A percentile compares a stretch with the other conserved stretches of the same genome.
Conservation (phyloP, 2,329 filamentous ascomycete species). For the Neobulgaria alba region DNA sequence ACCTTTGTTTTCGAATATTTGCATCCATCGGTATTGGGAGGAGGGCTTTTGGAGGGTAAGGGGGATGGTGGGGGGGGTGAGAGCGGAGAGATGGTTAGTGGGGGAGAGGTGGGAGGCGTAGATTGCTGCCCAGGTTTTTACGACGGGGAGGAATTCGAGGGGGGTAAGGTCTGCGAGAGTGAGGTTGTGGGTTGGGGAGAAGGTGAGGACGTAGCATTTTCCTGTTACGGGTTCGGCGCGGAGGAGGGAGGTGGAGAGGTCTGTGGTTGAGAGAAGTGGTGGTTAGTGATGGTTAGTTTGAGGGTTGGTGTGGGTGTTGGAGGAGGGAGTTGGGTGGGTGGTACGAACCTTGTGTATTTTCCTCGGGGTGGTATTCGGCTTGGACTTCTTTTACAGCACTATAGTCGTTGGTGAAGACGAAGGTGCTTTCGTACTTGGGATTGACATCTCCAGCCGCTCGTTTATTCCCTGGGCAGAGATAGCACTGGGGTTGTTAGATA, state of each 20-base stretch:
- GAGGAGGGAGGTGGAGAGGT: conserved; percentile 67
- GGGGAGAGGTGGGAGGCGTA: conserved; percentile 76
- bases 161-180: conserved; percentile 85
- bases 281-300: conserved; percentile 2
- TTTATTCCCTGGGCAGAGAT: conserved; percentile 85
- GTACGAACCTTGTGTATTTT: conserved; percentile 18
- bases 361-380: conserved; percentile 53
- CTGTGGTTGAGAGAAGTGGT: too few relatives aligned
- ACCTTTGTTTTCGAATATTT: conserved; percentile 99
- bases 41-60: conserved; percentile 42
- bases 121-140: conserved; percentile 86
- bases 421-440: conserved; percentile 77
- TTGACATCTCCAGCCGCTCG: conserved; percentile 82
- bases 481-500: conserved; percentile 53
- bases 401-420: conserved; percentile 96
- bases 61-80: conserved; percentile 33
- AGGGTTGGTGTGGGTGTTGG: too few relatives aligned
- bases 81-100: conserved; percentile 51
- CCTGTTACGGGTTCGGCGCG: conserved; percentile 81
- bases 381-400: conserved; percentile 94
- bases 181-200: conserved; percentile 81
- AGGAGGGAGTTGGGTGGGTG: too few relatives aligned
- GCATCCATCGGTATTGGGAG: conserved; percentile 89
- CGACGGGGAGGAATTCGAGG: conserved; percentile 67
- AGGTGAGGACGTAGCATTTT: conserved; percentile 94